Base-by-base conservation (phyloP, 257 asterid species). In the Solanum microdontum region DNA sequence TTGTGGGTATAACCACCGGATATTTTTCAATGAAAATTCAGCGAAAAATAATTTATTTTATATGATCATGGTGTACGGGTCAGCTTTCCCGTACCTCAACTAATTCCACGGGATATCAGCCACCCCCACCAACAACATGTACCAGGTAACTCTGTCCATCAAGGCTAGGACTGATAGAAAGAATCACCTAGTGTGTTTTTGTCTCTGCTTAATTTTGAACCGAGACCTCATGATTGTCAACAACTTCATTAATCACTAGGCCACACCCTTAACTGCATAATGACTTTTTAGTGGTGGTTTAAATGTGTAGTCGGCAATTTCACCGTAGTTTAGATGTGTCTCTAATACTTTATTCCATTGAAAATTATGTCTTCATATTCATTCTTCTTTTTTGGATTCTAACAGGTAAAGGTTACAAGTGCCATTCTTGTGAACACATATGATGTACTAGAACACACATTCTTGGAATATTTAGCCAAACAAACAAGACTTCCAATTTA, bases 391-490 rank as follows among this genome's bases (percentile, higher is more conserved):
- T 37, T 75, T 37, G 40, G 40, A 4, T 30, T 30, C 30, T 11
- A 76, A 76, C 23, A 76, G 83, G 58, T 88, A 1, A 92, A 91
- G 15, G 92, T 89, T 72, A 92, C 98, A 15, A 39, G 39, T 6
- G 94, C 95, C 3, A 37, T 93, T 80, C 84, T 93, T 11, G 87
- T 95, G 88, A 95, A 94, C 92, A 95, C 98, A 0, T 92, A 93
- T 69, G 92, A 90, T 17, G 93, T 84, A 24, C 88, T 95, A 8
- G 98, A 95, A 69, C 89, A 86, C 2, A 92, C 89, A 6, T 93
- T 95, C 76, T 88, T 95, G 0, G 88, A 90, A 28, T 95, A 93
- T 77, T 73, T 94, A 7, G 39, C 91, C 4, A 85, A 62, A 8
- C 91, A 90, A 55, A 86, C 88, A 1, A 88, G 77, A 8, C 94